phyloP scores from a whole-genome alignment of 2,329 filamentous ascomycete species.

The Fusarium sp. region DNA sequence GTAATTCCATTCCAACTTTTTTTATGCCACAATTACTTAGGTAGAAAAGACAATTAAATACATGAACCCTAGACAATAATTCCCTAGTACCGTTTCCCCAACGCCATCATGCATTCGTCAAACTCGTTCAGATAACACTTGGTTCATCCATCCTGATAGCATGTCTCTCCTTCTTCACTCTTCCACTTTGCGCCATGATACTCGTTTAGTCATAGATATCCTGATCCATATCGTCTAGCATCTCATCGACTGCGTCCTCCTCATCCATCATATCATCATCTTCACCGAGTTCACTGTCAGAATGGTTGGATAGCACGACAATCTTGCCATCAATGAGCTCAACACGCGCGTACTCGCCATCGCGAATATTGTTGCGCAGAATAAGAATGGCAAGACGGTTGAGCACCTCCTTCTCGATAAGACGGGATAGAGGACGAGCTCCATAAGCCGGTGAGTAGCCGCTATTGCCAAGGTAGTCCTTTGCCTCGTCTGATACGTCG shows the following conservation, averaged over 20 bases:
- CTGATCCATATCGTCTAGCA: constrained; percentile 74
- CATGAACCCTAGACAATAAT: constrained; percentile 19
- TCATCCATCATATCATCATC: constrained; percentile 82
- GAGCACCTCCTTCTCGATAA: constrained; percentile 98
- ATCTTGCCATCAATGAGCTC: constrained; percentile 86
- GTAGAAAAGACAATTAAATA: constrained; percentile 21
- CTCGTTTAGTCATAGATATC: constrained; percentile 63
- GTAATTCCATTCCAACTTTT: constrained; percentile 10
- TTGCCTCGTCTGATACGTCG: constrained; percentile 85
- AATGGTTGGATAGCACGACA: constrained; percentile 86
- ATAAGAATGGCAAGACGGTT: constrained; percentile 95
- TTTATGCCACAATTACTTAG: constrained; percentile 20
- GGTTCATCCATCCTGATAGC: constrained; percentile 19
- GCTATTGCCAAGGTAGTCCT: constrained; percentile 91
- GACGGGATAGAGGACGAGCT: constrained; percentile 86
- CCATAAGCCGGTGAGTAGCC: constrained; percentile 98
- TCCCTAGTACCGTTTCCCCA: constrained; percentile 9
- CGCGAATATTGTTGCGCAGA: constrained; percentile 84
- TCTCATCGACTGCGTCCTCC: constrained; percentile 82
- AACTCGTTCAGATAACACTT: constrained; percentile 15
- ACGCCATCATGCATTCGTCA: constrained; percentile 42
- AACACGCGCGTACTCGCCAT: constrained; percentile 88
- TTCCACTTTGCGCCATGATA: background rate
- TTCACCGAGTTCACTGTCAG: constrained; percentile 71
- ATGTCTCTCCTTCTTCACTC: constrained; percentile 9